A percentile compares a stretch with the other conserved stretches of the same genome.
These are phyloP conservation scores for Suillus lakei DNA, from an alignment of 768 basidiomycete species.

Conservation along the genomic window DNA sequence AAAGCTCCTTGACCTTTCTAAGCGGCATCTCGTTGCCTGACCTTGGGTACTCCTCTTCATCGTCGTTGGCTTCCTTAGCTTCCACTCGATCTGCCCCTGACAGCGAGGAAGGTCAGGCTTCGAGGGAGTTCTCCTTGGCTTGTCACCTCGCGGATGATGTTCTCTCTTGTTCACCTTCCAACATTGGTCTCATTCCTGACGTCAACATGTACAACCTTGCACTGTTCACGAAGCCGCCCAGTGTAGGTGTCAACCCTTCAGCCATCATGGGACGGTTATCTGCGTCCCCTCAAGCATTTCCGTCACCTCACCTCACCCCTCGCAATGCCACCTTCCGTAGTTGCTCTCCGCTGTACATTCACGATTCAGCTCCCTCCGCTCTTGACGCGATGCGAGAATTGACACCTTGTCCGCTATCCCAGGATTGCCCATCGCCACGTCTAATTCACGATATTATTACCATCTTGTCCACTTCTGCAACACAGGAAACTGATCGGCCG, in stretches of 20 bases:
- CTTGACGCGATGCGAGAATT: constrained; percentile 4
- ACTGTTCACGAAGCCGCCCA: constrained; percentile 19
- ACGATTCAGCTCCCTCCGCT: neutral
- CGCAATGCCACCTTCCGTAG: neutral
- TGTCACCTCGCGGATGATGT: constrained; percentile 14
- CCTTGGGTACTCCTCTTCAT: neutral
- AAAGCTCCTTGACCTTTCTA: neutral
- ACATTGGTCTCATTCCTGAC: constrained; percentile 35
- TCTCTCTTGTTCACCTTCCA: constrained; percentile 15
- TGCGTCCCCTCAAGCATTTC: neutral
- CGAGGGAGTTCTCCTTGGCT: neutral
- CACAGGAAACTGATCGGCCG: constrained; percentile 5
- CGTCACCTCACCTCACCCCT: constrained; percentile 4
- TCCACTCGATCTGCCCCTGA: neutral
- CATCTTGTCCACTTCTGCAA: constrained; percentile 27
- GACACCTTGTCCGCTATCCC: neutral
- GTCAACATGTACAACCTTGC: constrained; percentile 40
- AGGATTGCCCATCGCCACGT: constrained; percentile 28
- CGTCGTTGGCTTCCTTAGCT: neutral
- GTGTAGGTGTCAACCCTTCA: constrained; percentile 44
- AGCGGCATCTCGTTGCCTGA: neutral
- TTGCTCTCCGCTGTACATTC: neutral
- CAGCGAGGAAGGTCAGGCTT: neutral
- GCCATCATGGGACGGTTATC: constrained; percentile 35
- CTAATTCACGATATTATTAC: constrained; percentile 38